Evolutionary conservation across 192 early-diverging fungal species (phyloP).

Genomic region (Gryganskiella cystojenkinii): DNA sequence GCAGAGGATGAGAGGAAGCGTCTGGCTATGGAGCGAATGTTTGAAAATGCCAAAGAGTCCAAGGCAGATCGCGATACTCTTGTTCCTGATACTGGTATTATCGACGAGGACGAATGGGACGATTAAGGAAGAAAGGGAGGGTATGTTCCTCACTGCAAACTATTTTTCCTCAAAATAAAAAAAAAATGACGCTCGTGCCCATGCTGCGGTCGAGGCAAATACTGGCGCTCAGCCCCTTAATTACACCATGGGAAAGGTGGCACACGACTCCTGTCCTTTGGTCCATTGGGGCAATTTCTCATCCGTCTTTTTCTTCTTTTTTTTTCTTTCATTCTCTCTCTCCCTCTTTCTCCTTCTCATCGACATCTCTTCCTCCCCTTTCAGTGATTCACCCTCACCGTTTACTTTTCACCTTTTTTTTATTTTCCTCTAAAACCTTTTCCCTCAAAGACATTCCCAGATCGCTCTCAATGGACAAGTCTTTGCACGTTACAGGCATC

Average conservation of each 20-base stretch:
- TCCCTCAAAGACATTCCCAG: conserved; percentile 11
- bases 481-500: conserved; percentile 70
- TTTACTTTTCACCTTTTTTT: not conserved
- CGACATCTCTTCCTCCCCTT: not conserved
- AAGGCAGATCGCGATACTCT: conserved; percentile 45
- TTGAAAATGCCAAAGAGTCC: conserved; percentile 48
- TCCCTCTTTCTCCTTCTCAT: too few relatives aligned
- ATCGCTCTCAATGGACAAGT: conserved; percentile 59
- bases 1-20: conserved; percentile 44
- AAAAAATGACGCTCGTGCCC: too few relatives aligned
- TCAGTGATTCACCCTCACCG: not conserved
- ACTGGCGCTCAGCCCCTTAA: too few relatives aligned
- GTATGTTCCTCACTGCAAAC: too few relatives aligned
- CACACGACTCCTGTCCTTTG: too few relatives aligned
- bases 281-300: too few relatives aligned
- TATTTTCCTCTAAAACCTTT: not conserved
- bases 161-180: too few relatives aligned
- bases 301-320: not conserved
- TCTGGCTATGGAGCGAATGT: conserved; percentile 46
- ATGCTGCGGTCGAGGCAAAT: too few relatives aligned
- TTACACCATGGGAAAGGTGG: too few relatives aligned
- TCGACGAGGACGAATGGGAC: conserved; percentile 45
- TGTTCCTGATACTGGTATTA: conserved; percentile 40
- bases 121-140: conserved; percentile 4
- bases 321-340: not conserved